phyloP scores from a whole-genome alignment of 1,139 yeast species.

The Sugiyamaella novakii region DNA sequence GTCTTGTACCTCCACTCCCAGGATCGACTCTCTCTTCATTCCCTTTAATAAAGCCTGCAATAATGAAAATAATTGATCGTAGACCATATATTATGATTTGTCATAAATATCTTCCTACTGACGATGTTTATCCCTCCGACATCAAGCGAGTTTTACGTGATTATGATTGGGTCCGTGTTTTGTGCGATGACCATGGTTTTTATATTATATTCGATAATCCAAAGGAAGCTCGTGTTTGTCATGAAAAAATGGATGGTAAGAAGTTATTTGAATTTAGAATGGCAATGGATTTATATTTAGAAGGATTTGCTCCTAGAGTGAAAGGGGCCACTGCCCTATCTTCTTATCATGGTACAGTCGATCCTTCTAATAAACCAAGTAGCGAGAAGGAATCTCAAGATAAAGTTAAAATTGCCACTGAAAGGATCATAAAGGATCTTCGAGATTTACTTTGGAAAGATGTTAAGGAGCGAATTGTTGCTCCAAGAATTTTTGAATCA shows the following conservation, averaged over 20 bases:
- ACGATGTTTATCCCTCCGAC: slow-evolving; percentile 55
- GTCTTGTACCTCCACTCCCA: background rate
- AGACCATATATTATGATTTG: slow-evolving; percentile 60
- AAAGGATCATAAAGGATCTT: slow-evolving; percentile 63
- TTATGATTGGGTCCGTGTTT: slow-evolving; percentile 66
- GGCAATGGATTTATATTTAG: slow-evolving; percentile 57
- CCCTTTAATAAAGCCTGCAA: slow-evolving; percentile 12
- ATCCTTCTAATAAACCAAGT: background rate
- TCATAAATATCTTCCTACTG: slow-evolving; percentile 56
- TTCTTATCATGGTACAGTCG: slow-evolving; percentile 8
- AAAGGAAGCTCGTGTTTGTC: slow-evolving; percentile 67
- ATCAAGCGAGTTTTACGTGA: slow-evolving; percentile 54
- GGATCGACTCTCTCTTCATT: slow-evolving; percentile 16
- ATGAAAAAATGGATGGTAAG: slow-evolving; percentile 65
- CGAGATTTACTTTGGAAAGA: slow-evolving; percentile 67
- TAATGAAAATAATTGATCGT: slow-evolving; percentile 49
- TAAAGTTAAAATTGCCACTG: slow-evolving; percentile 58
- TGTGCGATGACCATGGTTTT: slow-evolving; percentile 66
- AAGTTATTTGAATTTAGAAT: slow-evolving; percentile 52
- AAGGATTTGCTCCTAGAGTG: slow-evolving; percentile 15
- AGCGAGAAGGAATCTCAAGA: slow-evolving; percentile 21
- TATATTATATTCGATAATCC: slow-evolving; percentile 68
- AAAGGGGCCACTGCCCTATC: slow-evolving; percentile 11
- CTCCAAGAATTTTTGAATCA: slow-evolving; percentile 66
- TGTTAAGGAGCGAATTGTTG: slow-evolving; percentile 71